A percentile compares a stretch with the other conserved stretches of the same genome.
phyloP scores from a whole-genome alignment of 495 filamentous ascomycete species.

The Daldinia vernicosa region DNA sequence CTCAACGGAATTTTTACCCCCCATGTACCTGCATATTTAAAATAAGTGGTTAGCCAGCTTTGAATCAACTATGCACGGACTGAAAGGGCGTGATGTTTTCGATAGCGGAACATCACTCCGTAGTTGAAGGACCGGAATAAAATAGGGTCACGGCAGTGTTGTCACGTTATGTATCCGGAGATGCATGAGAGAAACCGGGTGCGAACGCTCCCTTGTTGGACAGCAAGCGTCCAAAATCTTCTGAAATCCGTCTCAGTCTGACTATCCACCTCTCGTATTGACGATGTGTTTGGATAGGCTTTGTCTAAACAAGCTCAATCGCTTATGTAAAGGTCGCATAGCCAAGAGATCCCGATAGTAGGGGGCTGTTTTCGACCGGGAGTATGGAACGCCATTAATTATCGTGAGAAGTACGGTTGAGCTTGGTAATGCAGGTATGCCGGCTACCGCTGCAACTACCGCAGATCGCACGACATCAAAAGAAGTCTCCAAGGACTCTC shows the following conservation, averaged over 20 bases:
- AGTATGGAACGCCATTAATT: constrained; percentile 21
- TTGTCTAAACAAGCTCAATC: background rate
- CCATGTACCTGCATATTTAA: background rate
- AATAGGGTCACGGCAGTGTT: background rate
- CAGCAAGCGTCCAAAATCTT: background rate
- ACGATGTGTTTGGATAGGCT: background rate
- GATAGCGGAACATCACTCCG: background rate
- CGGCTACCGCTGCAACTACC: constrained; percentile 17
- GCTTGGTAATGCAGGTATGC: constrained; percentile 19
- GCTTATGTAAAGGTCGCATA: constrained; percentile 28
- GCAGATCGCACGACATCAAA: constrained; percentile 20
- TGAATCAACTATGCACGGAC: background rate
- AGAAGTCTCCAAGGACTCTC: background rate
- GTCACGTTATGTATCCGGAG: background rate
- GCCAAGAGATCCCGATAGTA: background rate
- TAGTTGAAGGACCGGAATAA: background rate
- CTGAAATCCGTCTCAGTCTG: background rate
- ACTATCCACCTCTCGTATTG: background rate
- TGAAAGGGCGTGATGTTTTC: background rate
- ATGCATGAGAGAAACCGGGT: background rate
- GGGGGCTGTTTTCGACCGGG: constrained; percentile 21
- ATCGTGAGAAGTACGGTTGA: constrained; percentile 17
- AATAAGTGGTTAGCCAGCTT: background rate
- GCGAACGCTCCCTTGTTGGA: background rate
- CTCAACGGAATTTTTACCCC: background rate